Base-by-base conservation (phyloP, 148 eudicot species). In the Amaranthus palmeri region DNA sequence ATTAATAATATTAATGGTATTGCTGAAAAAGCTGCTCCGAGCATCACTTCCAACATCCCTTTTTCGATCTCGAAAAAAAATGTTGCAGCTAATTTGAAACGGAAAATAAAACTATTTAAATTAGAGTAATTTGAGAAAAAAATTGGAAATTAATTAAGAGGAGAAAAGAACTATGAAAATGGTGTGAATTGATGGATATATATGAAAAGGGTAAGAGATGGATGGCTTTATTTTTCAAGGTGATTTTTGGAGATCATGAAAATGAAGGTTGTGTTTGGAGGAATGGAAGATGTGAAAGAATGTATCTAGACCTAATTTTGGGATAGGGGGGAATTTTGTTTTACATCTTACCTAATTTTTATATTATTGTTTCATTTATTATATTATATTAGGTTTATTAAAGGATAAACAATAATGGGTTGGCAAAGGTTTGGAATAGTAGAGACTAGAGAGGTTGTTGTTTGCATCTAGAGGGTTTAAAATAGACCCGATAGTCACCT, bases 21-120 rank as follows among this genome's bases (percentile, higher is more conserved):
- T 15, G 79, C 76, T 56, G 82, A 57, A 65, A 71, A 75, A 3
- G 79, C 82, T 53, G 72, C 75, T 9, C 72, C 82, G 5, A 80
- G 15, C 72, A 71, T 51, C 72, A 73, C 6, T n/a, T 73, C 74
- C 69, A 80, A 54, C 82, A 79, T 79, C 47, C 46, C 36, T 25
- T 25, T 25, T 25, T 25, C 36, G 0, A 25, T 2, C 36, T 25
- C 36, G 36, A 25, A 25, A 0, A 25, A 25, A 25, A 25, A 25
- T 25, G 36, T 25, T 25, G 36, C 36, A 25, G 2, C 2, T 25
- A 25, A 25, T 25, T 25, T 25, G 36, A 25, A 25, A 25, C 36
- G 36, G 36, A 25, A 25, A 25, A 25, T 25, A 25, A 25, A 25
- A 25, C 2, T 25, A 25, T 25, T 25, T 25, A 2, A 25, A 25